Evolutionary conservation across 1,139 yeast genomes (phyloP).

Genomic region (Spathaspora sp.): DNA sequence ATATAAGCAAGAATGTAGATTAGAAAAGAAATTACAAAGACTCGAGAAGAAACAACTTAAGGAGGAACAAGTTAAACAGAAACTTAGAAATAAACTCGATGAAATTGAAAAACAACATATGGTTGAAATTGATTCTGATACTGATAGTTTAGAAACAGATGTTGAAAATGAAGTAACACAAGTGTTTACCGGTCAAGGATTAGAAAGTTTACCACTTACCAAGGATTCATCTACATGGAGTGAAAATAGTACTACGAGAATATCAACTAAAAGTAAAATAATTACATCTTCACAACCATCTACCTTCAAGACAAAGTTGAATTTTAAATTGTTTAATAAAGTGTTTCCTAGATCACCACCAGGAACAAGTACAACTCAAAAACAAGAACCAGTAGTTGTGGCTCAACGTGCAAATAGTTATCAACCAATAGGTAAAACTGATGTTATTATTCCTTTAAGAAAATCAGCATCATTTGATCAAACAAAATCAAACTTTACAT

Average conservation of each 20-base stretch:
- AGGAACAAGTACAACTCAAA: not conserved
- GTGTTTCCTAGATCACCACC: not conserved
- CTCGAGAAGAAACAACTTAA: constrained; percentile 13
- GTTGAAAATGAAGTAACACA: not conserved
- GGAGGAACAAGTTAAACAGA: constrained; percentile 9
- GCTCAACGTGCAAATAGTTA: not conserved
- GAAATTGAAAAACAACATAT: not conserved
- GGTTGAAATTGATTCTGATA: not conserved
- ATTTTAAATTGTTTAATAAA: not conserved
- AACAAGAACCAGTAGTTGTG: not conserved
- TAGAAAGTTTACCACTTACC: not conserved
- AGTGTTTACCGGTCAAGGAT: not conserved
- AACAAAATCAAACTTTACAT: constrained; percentile 38
- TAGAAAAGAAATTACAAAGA: constrained; percentile 10
- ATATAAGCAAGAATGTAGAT: constrained; percentile 7
- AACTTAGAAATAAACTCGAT: not conserved
- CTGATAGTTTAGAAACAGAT: not conserved
- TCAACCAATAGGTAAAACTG: not conserved
- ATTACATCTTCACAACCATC: not conserved
- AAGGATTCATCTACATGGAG: not conserved
- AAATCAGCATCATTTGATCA: constrained; percentile 25
- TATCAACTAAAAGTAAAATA: not conserved
- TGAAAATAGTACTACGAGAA: not conserved
- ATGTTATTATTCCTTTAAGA: not conserved
- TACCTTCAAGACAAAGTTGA: not conserved